Base-by-base conservation (phyloP, 2,329 filamentous ascomycete genomes). In the Ascocoryne sarcoides region DNA sequence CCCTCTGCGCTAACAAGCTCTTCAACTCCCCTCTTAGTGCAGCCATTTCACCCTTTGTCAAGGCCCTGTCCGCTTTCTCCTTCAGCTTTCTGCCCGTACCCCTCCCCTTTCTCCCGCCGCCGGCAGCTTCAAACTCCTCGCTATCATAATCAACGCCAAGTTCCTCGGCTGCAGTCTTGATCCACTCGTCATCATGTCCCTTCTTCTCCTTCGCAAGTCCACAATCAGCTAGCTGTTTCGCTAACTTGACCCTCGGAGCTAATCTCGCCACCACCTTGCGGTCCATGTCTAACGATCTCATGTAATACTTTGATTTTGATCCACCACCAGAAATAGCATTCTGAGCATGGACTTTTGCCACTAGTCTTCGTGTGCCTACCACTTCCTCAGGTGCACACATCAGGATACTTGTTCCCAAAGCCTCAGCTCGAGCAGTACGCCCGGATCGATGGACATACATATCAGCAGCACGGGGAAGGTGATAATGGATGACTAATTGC, bases 381-480 rank as follows among this genome's bases (percentile, higher is more conserved):
- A 94, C 87, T 65, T 98, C 92, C 44, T 96, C 90, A 0, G 92
- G 90, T 0, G 82, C 79, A 57, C 92, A 96, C 38, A 98, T 78
- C 4, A 98, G 69, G 42, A 98, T 79, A 54, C 86, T 94, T 26
- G 84, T 75, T 28, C 92, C 92, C 0, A 73, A 76, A 10, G 76
- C 76, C 15, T 81, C 75, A 3, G 84, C 90, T 56, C 92, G 85
- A 2, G 92, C 92, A 1, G 92, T 96, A 49, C 92, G 84, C 10
- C 92, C 92, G 1, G 92, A 95, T 17, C 92, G 81, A 60, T 98
- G 92, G 10, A 98, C 89, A 58, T 98, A 98, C 35, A 83, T 83
- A 61, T 96, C 90, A 23, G 92, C 92, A 1, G 87, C 73, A 42
- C 89, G 83, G 1, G 92, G 92, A 0, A 95, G 80, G 62, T 98